phyloP scores from a whole-genome alignment of 371 early-diverging fungal genomes.

The Mortierella sp. region DNA sequence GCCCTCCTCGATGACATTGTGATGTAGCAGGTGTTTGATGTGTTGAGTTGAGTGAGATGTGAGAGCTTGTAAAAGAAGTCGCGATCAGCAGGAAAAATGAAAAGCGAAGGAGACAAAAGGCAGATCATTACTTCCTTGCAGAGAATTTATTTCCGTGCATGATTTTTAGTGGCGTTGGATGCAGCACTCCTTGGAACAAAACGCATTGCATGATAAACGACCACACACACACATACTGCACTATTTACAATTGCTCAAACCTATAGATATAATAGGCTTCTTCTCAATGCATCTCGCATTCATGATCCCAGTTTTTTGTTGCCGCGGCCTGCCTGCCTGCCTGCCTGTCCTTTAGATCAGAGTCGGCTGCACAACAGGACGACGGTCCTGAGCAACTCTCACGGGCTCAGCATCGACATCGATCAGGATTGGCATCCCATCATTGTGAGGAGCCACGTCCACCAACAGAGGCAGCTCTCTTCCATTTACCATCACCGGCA shows the following conservation, averaged over 20 bases:
- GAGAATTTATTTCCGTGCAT: neutral
- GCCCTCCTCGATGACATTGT: constrained; percentile 33
- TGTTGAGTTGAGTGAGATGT: neutral
- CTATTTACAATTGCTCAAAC: neutral
- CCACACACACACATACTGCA: too few species aligned
- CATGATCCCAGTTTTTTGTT: too few species aligned
- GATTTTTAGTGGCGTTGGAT: neutral
- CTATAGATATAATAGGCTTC: too few species aligned
- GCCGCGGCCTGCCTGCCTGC: neutral
- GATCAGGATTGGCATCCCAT: constrained; percentile 21
- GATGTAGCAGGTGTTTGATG: neutral
- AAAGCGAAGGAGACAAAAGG: neutral
- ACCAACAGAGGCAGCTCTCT: constrained; percentile 20
- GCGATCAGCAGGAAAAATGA: neutral
- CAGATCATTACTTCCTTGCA: neutral
- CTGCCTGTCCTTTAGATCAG: constrained; percentile 15
- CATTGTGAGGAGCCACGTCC: constrained; percentile 15
- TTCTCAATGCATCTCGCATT: too few species aligned
- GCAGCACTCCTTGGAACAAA: too few species aligned
- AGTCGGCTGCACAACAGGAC: constrained; percentile 29
- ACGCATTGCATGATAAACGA: too few species aligned
- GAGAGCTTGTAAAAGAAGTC: neutral
- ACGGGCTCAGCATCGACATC: constrained; percentile 19
- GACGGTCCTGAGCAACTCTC: constrained; percentile 15
- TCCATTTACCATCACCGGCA: constrained; percentile 19